Evolutionary conservation across 169 alveolate genomes (phyloP), one percentile per base, ranked within the genome.

Genomic region (Theileria equi): DNA sequence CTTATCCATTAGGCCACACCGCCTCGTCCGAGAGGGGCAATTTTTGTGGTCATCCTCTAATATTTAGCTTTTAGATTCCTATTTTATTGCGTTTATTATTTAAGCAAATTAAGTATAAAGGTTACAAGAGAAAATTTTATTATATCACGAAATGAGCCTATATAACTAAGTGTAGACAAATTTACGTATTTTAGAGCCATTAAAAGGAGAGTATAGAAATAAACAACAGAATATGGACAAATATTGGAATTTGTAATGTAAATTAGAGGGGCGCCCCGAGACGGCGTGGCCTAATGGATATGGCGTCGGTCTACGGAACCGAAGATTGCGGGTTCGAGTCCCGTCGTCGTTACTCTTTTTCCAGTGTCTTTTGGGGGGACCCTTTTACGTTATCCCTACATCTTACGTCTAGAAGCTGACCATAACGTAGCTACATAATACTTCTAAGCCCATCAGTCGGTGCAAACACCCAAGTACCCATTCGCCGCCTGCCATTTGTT

Each of bases 321-420:
- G 95, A 91, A 93, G 98, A 91, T 92, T 93, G 97, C 94, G 97
- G 98, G 98, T 94, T 94, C 98, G 98, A 94, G 95, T 93, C 97
- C 95, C 94, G 92, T 88, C 95, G 94, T 81, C 94, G 95, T 89
- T 90, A 53, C 41, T 47, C 29, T 60, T 61, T 11, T 17, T 16
- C 31, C 34, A 2, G 13, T 29, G 23, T 0, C 21, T 3, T 7
- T 23, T 52, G 28, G n/a, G n/a, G n/a, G n/a, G n/a, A n/a, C n/a
- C n/a, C n/a, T n/a, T n/a, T n/a, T n/a, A n/a, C n/a, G n/a, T n/a
- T n/a, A n/a, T n/a, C n/a, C n/a, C n/a, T n/a, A n/a, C n/a, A n/a
- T n/a, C n/a, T n/a, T n/a, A n/a, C n/a, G n/a, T n/a, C n/a, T n/a
- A n/a, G n/a, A n/a, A n/a, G n/a, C n/a, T n/a, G n/a, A n/a, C n/a